phyloP scores from a whole-genome alignment of 2,329 filamentous ascomycete species.

The Alternaria sp. region DNA sequence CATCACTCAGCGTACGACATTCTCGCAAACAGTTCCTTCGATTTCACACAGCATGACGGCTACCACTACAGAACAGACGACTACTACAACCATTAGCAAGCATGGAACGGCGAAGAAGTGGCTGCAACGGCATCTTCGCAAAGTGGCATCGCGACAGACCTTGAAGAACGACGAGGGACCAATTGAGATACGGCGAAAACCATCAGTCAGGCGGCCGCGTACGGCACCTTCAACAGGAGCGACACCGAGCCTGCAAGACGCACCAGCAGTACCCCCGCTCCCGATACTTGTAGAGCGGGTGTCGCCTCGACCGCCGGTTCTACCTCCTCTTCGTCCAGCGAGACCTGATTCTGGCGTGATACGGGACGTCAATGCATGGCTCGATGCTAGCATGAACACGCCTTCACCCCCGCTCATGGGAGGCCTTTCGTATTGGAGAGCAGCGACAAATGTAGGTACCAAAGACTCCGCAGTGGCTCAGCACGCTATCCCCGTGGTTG shows the following conservation, averaged over 20 bases:
- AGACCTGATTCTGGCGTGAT: constrained; percentile 35
- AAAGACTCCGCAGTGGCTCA: constrained; percentile 23
- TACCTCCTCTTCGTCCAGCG: constrained; percentile 28
- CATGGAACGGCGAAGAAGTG: constrained; percentile 31
- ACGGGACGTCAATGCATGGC: constrained; percentile 41
- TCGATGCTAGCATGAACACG: constrained; percentile 37
- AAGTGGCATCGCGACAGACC: constrained; percentile 22
- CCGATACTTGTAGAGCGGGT: constrained; percentile 14
- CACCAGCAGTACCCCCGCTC: constrained; percentile 6
- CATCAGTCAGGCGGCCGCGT: constrained; percentile 25
- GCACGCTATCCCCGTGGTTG: constrained; percentile 37
- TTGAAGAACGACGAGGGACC: constrained; percentile 1
- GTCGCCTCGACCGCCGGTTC: constrained; percentile 10
- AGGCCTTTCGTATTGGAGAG: constrained; percentile 43
- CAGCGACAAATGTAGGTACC: constrained; percentile 14
- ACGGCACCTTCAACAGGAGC: constrained; percentile 31
- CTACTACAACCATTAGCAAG: constrained; percentile 15
- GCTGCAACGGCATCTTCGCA: constrained; percentile 34
- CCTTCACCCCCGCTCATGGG: constrained; percentile 40
- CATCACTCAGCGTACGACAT: constrained; percentile 24
- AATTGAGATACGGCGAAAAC: constrained; percentile 4
- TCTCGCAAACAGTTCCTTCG: constrained; percentile 15
- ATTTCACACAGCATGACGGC: constrained; percentile 26
- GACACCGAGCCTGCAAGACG: neutral
- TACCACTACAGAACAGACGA: constrained; percentile 22